Evolutionary conservation across 1,139 yeast genomes (phyloP), one percentile per base, ranked within the genome.

Genomic region (Geotrichum candidum): DNA sequence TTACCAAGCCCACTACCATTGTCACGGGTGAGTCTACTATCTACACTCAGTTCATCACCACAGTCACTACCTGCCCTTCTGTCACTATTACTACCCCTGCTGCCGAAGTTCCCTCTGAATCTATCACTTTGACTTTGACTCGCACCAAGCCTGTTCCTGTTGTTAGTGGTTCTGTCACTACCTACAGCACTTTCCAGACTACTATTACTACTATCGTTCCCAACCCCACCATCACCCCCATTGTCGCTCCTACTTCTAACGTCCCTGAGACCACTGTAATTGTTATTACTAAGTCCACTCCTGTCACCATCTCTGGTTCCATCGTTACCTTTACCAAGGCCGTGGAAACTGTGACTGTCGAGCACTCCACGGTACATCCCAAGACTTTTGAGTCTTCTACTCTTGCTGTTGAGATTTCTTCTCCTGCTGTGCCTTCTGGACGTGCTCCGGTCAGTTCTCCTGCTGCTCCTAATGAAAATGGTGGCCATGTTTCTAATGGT

Each of bases 301-400:
- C 51, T 48, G 23, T 48, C 3, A 48, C 51, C 11, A 18, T 23
- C n/a, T 48, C 51, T 18, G 51, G 25, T 13, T 23, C 51, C n/a
- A 48, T 48, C 15, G 50, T 22, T 54, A 29, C 29, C 15, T n/a
- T 18, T n/a, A 15, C 53, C 9, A 11, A 48, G 11, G 10, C 45
- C 4, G 45, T 54, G 41, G n/a, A 25, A 35, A 51, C 59, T 41
- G 52, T 38, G 35, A 52, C 56, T 52, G 56, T 56, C 51, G 54
- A 51, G 51, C 46, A 51, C 55, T 51, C 59, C 38, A 54, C 13
- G 6, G 41, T 35, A 35, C 27, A 25, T 22, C 15, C 35, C 35
- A n/a, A 54, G 33, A 27, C 51, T 41, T 22, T 33, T 33, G n/a
- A 23, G 38, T 27, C 59, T 13, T n/a, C 45, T 51, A 52, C 59